Conservation (phyloP, 2,329 filamentous ascomycete species). For the Penicillium sp. region DNA sequence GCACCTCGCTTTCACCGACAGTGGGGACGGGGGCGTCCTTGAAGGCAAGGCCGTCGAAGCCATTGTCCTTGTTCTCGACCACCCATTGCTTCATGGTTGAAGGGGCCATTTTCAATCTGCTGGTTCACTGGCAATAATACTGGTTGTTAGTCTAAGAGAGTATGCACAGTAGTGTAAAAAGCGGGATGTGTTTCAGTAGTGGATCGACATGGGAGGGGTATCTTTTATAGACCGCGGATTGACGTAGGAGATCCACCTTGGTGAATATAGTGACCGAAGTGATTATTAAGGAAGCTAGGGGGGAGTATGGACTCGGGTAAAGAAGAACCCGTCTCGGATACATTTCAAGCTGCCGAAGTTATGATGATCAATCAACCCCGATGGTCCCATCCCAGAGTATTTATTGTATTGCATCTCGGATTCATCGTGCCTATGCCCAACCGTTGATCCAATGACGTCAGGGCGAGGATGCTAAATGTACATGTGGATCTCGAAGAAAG, state of each 20-base stretch:
- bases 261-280: not conserved
- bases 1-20: conserved; percentile 70
- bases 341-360: not conserved
- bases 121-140: no score
- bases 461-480: no score
- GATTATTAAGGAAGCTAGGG: not conserved
- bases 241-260: not conserved
- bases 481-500: no score
- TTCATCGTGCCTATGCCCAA: no score
- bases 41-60: conserved; percentile 65
- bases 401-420: no score
- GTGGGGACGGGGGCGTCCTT: conserved; percentile 59
- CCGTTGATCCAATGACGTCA: no score
- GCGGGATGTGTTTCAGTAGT: not conserved
- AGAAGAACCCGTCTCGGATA: not conserved
- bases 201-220: not conserved
- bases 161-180: no score
- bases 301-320: not conserved
- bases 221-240: not conserved
- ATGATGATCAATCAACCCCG: conserved; percentile 4
- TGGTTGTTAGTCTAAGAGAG: no score
- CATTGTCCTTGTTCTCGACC: conserved; percentile 53
- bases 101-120: conserved; percentile 38
- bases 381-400: no score
- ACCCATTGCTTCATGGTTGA: conserved; percentile 61